Base-by-base conservation (phyloP, 129 eudicot genomes). In the Logfia minima region DNA sequence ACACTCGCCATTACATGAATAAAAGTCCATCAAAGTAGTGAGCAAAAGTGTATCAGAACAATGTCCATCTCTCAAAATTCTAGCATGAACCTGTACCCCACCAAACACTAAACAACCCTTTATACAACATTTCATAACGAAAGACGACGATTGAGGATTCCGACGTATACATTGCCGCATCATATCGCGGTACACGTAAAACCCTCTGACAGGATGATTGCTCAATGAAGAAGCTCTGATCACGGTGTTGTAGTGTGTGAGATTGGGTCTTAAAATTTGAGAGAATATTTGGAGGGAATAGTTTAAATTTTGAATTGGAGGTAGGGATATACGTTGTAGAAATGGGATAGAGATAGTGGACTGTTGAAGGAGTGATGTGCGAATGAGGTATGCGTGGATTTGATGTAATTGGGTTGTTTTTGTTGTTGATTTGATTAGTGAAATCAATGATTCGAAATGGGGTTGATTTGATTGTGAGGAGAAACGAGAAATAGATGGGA, bases 21-120 rank as follows among this genome's bases (percentile, higher is more conserved):
- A 90, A 8, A 90, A 85, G 61, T 87, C 92, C 88, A 90, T 87
- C 86, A 90, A 85, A 22, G 83, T 61, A 39, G 98, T 90, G 60
- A 87, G 51, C 85, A 93, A 80, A 84, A 82, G 70, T 19, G 81
- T 29, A 86, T 93, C 98, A 14, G 71, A 78, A 7, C 34, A 67
- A 81, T 56, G 70, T 83, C 97, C 98, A 68, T 77, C 85, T 80
- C 69, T 89, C 87, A 89, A 79, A 72, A 88, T 19, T 79, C 82
- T 81, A 0, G 63, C 84, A 23, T 93, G 98, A 76, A 93, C 65
- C 88, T 88, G 95, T 48, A 79, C 22, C 23, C 96, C 98, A 22
- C 74, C 72, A 5, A 70, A 41, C 13, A 87, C 70, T 0, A 77
- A 88, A 41, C 68, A 71, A 37, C 68, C 51, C 67, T 77, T 87